A percentile compares a stretch with the other conserved stretches of the same genome.
Conservation (phyloP, 176 grass and related monocot genomes). For the maize (Zea mays) region DNA sequence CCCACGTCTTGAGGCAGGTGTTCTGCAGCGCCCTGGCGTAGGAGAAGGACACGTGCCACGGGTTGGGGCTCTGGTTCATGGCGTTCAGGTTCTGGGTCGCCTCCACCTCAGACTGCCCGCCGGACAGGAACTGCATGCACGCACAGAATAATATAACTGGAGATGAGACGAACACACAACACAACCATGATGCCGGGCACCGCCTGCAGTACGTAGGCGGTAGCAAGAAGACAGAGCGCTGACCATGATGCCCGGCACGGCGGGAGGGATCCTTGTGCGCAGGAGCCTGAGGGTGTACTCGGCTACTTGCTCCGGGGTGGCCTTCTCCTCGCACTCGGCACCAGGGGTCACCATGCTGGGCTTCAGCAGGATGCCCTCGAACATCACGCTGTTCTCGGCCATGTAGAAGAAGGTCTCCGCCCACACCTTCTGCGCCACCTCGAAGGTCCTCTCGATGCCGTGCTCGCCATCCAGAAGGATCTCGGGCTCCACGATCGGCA, state of each 20-base stretch:
- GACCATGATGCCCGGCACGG: constrained; percentile 96
- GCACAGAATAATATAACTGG: background rate
- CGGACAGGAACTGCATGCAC: constrained; percentile 78
- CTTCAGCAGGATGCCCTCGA: constrained; percentile 93
- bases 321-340: constrained; percentile 74
- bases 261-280: constrained; percentile 85
- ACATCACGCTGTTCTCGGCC: constrained; percentile 88
- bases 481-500: constrained; percentile 95
- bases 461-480: constrained; percentile 94
- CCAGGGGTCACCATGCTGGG: constrained; percentile 99
- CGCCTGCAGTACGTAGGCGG: no score
- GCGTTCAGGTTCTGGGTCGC: constrained; percentile 95
- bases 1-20: constrained; percentile 99
- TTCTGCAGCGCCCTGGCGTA: constrained; percentile 95
- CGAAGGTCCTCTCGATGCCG: constrained; percentile 80
- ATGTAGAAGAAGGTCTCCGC: constrained; percentile 84
- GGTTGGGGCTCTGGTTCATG: constrained; percentile 89
- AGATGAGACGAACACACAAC: background rate
- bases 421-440: constrained; percentile 90
- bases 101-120: constrained; percentile 94
- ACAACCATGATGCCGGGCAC: no score
- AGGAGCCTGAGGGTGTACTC: constrained; percentile 92
- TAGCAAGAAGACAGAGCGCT: constrained; percentile 1
- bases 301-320: constrained; percentile 77
- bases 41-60: constrained; percentile 97